Percentiles rank a stretch among this genome's conserved stretches.
phyloP scores from a whole-genome alignment of 1,284 basidiomycete genomes.

The Sanghuangporus weigelae region DNA sequence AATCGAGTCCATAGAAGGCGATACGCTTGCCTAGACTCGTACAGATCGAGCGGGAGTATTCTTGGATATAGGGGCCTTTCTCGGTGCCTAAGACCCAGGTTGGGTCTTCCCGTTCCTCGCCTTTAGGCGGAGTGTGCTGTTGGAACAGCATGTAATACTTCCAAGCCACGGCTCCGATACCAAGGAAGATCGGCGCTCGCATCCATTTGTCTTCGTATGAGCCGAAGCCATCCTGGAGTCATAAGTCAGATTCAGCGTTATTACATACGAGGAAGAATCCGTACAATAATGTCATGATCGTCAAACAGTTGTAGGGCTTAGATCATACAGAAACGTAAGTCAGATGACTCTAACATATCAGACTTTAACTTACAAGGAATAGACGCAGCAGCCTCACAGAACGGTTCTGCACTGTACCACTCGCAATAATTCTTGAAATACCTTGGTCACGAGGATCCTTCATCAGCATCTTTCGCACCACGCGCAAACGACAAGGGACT shows the following conservation, averaged over 20 bases:
- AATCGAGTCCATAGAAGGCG: conserved; percentile 30
- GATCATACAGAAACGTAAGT: not conserved
- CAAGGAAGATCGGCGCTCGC: conserved; percentile 26
- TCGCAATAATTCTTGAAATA: conserved; percentile 21
- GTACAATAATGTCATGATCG: conserved; percentile 30
- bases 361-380: conserved; percentile 17
- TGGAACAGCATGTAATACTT: conserved; percentile 35
- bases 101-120: conserved; percentile 19
- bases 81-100: conserved; percentile 21
- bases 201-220: conserved; percentile 30
- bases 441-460: not conserved
- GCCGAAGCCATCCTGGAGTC: conserved; percentile 28
- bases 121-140: conserved; percentile 24
- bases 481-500: not conserved
- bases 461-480: not conserved
- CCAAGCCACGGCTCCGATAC: conserved; percentile 26
- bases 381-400: conserved; percentile 13
- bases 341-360: conserved; percentile 7
- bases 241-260: not conserved
- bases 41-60: conserved; percentile 22
- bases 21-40: conserved; percentile 22
- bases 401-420: conserved; percentile 17
- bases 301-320: conserved; percentile 33
- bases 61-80: conserved; percentile 21
- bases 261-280: not conserved